Evolutionary conservation across 345 rosid genomes (phyloP), one percentile per base, ranked within the genome.

Genomic region (Brassica carinata): DNA sequence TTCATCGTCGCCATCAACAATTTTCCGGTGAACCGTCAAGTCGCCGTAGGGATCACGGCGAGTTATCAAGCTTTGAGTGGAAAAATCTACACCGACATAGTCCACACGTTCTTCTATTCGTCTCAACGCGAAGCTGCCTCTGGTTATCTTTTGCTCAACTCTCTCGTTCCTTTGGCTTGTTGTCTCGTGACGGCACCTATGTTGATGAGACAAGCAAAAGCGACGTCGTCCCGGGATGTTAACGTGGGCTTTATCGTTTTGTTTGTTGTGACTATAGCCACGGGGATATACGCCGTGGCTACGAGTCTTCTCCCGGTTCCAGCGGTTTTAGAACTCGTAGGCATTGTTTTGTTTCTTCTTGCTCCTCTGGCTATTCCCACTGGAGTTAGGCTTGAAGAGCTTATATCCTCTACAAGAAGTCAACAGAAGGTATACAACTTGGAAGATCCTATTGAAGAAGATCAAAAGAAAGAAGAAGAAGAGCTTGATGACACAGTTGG

Each of bases 51-150:
- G n/a, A 73, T 96, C 51, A 86, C 87, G 38, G 81, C 92, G 0
- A 90, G 98, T 77, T 96, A 92, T 73, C 87, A 85, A 58, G 98
- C 98, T 14, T 80, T 96, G 59, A 92, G 94, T 27, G 94, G 96
- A 27, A 89, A 90, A 71, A 77, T 96, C 14, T 96, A 93, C 83
- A 87, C 99, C 3, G 85, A 81, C 40, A 48, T 89, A 2, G 97
- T 96, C 5, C 72, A 87, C 5, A 83, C 83, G 11, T 45, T 85
- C 9, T 82, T 84, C 79, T 48, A 68, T 38, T 57, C 76, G 9
- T 76, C 86, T 34, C 83, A 84, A 1, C 31, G 11, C 0, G 68
- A 81, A 59, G 90, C 80, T 36, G 95, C 94, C 0, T 76, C 74
- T 13, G 81, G 80, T 19, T 95, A 88, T 81, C 90, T 95, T 45